These are phyloP conservation scores for Cicer cuneatum DNA, from an alignment of 306 rosid genomes.

Conservation along the genomic window DNA sequence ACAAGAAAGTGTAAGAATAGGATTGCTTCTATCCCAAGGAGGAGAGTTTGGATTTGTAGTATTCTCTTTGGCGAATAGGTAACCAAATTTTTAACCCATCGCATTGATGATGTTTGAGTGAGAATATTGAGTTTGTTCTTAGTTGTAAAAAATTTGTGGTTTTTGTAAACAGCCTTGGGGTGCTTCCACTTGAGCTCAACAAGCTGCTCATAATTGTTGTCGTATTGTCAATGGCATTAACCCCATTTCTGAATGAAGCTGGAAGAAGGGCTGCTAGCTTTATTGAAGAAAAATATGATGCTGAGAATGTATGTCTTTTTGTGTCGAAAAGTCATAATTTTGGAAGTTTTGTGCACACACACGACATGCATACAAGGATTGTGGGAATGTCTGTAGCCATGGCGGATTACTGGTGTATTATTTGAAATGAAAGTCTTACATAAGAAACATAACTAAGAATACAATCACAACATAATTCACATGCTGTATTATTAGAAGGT, in stretches of 20 bases:
- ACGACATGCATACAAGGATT: constrained; percentile 35
- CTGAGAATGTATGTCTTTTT: constrained; percentile 60
- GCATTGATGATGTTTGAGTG: constrained; percentile 26
- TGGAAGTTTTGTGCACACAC: constrained; percentile 27
- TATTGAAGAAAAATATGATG: constrained; percentile 60
- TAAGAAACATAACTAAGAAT: constrained; percentile 19
- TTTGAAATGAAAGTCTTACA: constrained; percentile 35
- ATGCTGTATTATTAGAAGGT: constrained; percentile 24
- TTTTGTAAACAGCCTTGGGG: constrained; percentile 84
- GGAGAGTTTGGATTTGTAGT: constrained; percentile 97
- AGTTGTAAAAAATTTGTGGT: constrained; percentile 36
- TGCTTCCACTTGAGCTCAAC: constrained; percentile 98
- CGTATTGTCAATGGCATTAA: constrained; percentile 95
- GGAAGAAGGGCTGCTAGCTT: constrained; percentile 86
- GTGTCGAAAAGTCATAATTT: constrained; percentile 22
- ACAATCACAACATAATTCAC: constrained; percentile 32
- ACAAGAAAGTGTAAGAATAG: constrained; percentile 98
- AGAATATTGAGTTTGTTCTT: constrained; percentile 36
- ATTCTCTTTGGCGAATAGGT: constrained; percentile 95
- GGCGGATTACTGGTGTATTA: constrained; percentile 21
- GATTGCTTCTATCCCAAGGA: constrained; percentile 96
- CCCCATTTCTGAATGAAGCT: constrained; percentile 95
- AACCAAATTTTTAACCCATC: constrained; percentile 36
- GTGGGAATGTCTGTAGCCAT: constrained; percentile 8
- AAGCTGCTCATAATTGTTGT: constrained; percentile 96